Evolutionary conservation across 768 basidiomycete genomes (phyloP).

Genomic region (Astraeus odoratus): DNA sequence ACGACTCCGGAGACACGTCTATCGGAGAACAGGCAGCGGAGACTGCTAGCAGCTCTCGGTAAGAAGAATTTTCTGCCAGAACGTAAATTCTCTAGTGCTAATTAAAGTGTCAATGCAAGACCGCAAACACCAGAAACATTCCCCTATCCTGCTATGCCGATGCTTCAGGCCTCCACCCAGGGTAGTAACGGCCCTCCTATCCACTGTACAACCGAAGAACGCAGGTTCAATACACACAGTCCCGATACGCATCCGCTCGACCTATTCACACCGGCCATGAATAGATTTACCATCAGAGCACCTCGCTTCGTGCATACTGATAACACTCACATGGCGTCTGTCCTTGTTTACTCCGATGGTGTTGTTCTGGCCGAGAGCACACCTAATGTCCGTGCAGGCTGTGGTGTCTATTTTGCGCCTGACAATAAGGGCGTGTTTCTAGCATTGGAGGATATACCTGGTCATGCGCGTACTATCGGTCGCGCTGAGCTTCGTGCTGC

Average conservation of each 20-base stretch:
- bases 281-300: background rate
- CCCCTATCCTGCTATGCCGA: too few species aligned
- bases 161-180: too few species aligned
- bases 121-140: too few species aligned
- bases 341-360: conserved; percentile 7
- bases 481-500: conserved; percentile 31
- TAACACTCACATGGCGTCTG: conserved; percentile 5
- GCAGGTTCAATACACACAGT: conserved; percentile 1
- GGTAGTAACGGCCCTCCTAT: background rate
- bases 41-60: too few species aligned
- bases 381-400: conserved; percentile 5
- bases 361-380: conserved; percentile 6
- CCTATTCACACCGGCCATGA: conserved; percentile 5
- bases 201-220: background rate
- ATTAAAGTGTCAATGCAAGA: too few species aligned
- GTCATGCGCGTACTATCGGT: conserved; percentile 22
- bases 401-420: conserved; percentile 1
- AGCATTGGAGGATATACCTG: conserved; percentile 1
- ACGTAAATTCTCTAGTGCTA: too few species aligned
- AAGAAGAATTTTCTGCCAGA: too few species aligned
- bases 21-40: too few species aligned
- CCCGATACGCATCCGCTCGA: conserved; percentile 4
- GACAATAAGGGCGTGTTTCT: background rate
- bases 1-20: too few species aligned
- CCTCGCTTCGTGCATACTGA: conserved; percentile 6